Evolutionary conservation across 179 eudicot species (phyloP), one percentile per base, ranked within the genome.

Genomic region (Heliamphora pulchella): DNA sequence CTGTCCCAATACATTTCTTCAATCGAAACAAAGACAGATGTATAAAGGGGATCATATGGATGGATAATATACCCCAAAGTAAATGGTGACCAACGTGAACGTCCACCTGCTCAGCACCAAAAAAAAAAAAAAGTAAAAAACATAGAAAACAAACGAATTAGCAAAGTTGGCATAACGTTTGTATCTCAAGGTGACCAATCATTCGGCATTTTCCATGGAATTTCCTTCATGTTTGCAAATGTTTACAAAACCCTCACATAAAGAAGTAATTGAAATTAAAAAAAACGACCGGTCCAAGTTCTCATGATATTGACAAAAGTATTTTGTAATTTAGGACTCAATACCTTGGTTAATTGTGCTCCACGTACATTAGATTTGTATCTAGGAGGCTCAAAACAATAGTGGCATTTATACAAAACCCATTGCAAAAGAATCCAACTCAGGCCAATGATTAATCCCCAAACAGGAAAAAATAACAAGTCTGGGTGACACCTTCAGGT

Each of bases 11-110:
- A 31, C 31, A 31, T 31, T 31, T 31, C 31, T 31, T 31, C 31
- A 31, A 31, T 31, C 31, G 31, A 79, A 3, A 18, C 9, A 79
- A 15, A 54, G 8, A 79, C 51, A 3, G 13, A 74, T 39, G 31
- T 15, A 62, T 22, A 39, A 50, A 41, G 57, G 68, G 83, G 61
- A 59, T 51, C 72, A 58, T 18, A 74, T 47, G 79, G 82, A 63
- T n/a, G 67, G 74, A 71, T 71, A 78, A 74, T 85, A 80, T 94
- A 95, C 98, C 98, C 91, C 97, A 84, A 95, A 95, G 86, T 91
- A 93, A 75, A 87, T 47, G 62, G 97, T 92, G 74, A 92, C 94
- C 80, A 93, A 83, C 2, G 89, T 11, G 82, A 95, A 95, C 55
- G 98, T 93, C 93, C 91, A 95, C 91, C 98, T 95, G 90, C 84